Evolutionary conservation across 805 yeast species (phyloP).

Genomic region (Saturnispora kantuleensis): DNA sequence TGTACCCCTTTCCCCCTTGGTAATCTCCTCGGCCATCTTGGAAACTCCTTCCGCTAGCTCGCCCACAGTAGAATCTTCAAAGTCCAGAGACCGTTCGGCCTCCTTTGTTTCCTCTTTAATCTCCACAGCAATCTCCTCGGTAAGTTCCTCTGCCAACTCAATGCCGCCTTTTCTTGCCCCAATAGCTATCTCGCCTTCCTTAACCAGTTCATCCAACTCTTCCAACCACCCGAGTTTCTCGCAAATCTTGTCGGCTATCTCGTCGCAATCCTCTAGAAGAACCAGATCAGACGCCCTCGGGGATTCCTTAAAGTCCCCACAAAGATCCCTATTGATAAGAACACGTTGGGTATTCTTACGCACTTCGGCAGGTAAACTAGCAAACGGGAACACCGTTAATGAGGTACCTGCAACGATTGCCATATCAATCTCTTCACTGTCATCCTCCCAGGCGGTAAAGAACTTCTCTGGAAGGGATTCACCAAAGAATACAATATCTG

Average conservation of each 20-base stretch:
- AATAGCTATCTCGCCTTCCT: constrained; percentile 17
- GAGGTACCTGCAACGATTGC: constrained; percentile 92
- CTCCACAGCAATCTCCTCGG: constrained; percentile 11
- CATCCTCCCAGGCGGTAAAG: constrained; percentile 59
- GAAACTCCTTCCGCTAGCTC: too few relatives aligned
- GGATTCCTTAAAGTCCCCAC: constrained; percentile 55
- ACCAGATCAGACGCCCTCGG: constrained; percentile 54
- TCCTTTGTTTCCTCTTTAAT: constrained; percentile 1
- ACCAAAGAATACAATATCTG: constrained; percentile 92
- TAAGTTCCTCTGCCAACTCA: neutral
- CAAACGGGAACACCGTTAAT: constrained; percentile 84
- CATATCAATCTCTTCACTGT: constrained; percentile 43
- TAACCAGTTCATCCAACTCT: constrained; percentile 38
- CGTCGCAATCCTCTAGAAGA: constrained; percentile 55
- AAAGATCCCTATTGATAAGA: constrained; percentile 64
- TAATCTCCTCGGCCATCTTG: neutral
- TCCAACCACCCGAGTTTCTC: constrained; percentile 53
- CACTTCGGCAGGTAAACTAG: constrained; percentile 65
- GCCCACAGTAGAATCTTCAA: constrained; percentile 8
- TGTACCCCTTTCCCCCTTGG: neutral
- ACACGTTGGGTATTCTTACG: constrained; percentile 41
- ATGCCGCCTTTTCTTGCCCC: constrained; percentile 2
- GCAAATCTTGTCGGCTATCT: constrained; percentile 45
- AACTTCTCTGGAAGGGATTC: constrained; percentile 69
- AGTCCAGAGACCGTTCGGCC: neutral